Evolutionary conservation across 345 rosid genomes (phyloP).

Genomic region (Streptanthus diversifolius): DNA sequence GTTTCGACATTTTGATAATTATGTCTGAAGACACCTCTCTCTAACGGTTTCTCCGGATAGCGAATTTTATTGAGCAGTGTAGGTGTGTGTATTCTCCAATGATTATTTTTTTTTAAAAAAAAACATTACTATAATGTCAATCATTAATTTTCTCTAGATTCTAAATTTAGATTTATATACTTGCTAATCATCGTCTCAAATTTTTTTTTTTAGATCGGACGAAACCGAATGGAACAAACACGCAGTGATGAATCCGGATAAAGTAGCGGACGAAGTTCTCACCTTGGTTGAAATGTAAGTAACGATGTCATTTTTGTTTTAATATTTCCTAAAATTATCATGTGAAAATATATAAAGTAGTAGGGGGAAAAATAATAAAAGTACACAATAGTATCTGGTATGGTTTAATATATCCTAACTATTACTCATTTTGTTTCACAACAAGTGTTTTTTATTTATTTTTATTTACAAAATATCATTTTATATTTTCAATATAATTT

Average conservation of each 20-base stretch:
- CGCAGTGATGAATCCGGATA: constrained; percentile 74
- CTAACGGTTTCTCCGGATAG: constrained; percentile 41
- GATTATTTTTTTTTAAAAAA: neutral
- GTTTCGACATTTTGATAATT: neutral
- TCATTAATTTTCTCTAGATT: constrained; percentile 16
- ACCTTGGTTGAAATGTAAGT: constrained; percentile 63
- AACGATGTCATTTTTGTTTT: neutral
- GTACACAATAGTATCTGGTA: constrained; percentile 20
- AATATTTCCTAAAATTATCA: neutral
- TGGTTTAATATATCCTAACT: constrained; percentile 21
- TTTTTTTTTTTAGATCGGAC: constrained; percentile 27
- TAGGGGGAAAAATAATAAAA: neutral
- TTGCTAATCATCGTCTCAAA: neutral
- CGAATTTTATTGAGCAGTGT: constrained; percentile 40
- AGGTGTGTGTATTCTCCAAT: constrained; percentile 13
- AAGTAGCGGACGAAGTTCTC: constrained; percentile 59
- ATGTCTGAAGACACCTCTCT: constrained; percentile 7
- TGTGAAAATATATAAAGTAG: neutral
- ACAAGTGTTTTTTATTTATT: too few species aligned
- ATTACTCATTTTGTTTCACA: too few species aligned
- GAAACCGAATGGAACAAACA: constrained; percentile 49
- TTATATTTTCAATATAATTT: too few species aligned
- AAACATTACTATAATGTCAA: neutral
- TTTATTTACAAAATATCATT: too few species aligned
- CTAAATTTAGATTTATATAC: neutral